A percentile compares a stretch with the other conserved stretches of the same genome.
phyloP scores from a whole-genome alignment of 2,329 filamentous ascomycete genomes.

The Sporothrix curviconia region DNA sequence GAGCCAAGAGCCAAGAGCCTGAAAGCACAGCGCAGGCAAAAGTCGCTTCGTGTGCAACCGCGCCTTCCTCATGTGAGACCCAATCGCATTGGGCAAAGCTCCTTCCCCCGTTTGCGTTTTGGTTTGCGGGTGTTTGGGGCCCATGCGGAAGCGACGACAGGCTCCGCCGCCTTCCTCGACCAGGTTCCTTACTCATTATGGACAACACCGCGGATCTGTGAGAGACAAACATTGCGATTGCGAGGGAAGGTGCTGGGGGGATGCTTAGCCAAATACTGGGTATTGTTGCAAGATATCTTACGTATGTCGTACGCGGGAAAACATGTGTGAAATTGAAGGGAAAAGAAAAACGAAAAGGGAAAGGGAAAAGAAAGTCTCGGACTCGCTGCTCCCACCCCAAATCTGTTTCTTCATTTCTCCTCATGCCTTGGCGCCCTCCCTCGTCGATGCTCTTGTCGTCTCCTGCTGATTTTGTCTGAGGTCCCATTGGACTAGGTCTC shows the following conservation, averaged over 20 bases:
- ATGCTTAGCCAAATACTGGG: no score
- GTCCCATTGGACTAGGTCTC: conserved; percentile 4
- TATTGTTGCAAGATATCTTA: no score
- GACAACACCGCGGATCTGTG: background rate
- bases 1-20: background rate
- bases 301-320: no score
- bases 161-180: background rate
- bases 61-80: conserved; percentile 3
- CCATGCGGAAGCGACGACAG: background rate
- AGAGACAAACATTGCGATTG: background rate
- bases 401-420: no score
- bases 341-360: no score
- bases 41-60: background rate
- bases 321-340: no score
- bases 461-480: background rate
- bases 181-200: conserved; percentile 1
- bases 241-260: no score
- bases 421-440: no score
- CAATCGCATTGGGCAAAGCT: background rate
- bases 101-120: no score
- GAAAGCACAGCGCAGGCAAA: background rate
- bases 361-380: no score
- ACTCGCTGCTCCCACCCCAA: no score
- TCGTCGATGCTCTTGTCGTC: background rate
- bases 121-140: conserved; percentile 1